These are phyloP conservation scores for Exophiala alcalophila DNA, from an alignment of 2,329 filamentous ascomycete genomes.

Conservation along the genomic window DNA sequence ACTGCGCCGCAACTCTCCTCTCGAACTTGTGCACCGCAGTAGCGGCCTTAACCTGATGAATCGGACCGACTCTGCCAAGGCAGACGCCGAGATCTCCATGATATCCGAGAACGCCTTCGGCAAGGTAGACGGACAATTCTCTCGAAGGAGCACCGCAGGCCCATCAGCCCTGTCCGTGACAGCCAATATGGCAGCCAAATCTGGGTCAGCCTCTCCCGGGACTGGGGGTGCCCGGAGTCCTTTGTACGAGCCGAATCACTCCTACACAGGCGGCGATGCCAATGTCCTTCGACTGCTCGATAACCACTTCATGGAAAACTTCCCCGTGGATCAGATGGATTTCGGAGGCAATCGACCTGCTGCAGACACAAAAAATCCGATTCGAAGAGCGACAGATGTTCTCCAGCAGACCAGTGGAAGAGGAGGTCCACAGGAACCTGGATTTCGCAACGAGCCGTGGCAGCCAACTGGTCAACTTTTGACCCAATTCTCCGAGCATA, in stretches of 20 bases:
- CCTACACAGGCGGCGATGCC: slow-evolving; percentile 75
- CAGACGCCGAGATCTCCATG: slow-evolving; percentile 62
- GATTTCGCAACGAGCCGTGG: slow-evolving; percentile 59
- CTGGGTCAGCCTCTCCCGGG: slow-evolving; percentile 28
- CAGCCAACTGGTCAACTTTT: slow-evolving; percentile 79
- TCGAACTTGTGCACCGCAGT: slow-evolving; percentile 45
- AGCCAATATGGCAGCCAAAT: slow-evolving; percentile 33
- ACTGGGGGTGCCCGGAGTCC: slow-evolving; percentile 31
- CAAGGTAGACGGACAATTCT: slow-evolving; percentile 56
- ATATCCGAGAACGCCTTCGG: slow-evolving; percentile 64
- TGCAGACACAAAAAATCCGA: slow-evolving; percentile 53
- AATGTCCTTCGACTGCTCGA: slow-evolving; percentile 66
- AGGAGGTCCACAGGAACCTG: slow-evolving; percentile 18
- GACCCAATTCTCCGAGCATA: slow-evolving; percentile 85
- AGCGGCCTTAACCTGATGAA: slow-evolving; percentile 61
- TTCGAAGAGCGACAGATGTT: slow-evolving; percentile 53
- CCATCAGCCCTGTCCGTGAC: slow-evolving; percentile 40
- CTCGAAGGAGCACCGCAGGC: slow-evolving; percentile 36
- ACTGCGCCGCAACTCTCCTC: slow-evolving; percentile 22
- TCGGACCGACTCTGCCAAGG: slow-evolving; percentile 57
- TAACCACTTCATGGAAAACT: slow-evolving; percentile 71
- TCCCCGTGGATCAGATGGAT: slow-evolving; percentile 59
- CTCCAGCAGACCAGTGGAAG: slow-evolving; percentile 33
- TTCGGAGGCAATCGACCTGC: slow-evolving; percentile 78
- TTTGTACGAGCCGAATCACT: slow-evolving; percentile 66